These are phyloP conservation scores for Saccharomycopsis javanensis DNA, from an alignment of 805 yeast genomes.

Conservation along the genomic window DNA sequence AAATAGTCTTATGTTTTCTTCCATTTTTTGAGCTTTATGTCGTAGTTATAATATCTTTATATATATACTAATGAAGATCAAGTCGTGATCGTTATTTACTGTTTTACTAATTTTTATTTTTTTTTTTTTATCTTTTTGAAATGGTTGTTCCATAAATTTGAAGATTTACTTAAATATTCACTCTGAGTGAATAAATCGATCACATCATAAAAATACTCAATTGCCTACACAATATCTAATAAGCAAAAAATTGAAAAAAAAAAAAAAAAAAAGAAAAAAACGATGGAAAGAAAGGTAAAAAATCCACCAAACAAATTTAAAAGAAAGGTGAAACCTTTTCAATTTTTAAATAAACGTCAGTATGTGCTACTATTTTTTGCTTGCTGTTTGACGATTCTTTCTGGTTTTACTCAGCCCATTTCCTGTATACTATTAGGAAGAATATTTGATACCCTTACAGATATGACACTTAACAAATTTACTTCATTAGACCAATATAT, in stretches of 20 bases:
- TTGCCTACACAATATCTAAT: no score
- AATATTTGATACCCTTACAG: slow-evolving; percentile 40
- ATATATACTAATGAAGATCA: no score
- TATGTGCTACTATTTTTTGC: neutral
- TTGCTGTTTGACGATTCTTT: slow-evolving; percentile 30
- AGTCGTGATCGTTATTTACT: no score
- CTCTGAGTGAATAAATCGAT: no score
- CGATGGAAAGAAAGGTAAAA: neutral
- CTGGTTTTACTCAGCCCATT: slow-evolving; percentile 52
- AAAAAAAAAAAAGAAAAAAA: neutral
- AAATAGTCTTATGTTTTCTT: no score
- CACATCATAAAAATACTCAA: no score
- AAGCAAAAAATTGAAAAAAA: neutral
- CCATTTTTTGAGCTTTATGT: no score
- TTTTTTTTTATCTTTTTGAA: no score
- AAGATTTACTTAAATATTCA: no score
- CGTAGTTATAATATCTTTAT: no score
- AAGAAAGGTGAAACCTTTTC: neutral
- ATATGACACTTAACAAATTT: slow-evolving; percentile 28
- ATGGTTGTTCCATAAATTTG: no score
- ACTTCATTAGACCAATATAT: slow-evolving; percentile 27
- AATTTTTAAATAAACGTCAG: neutral
- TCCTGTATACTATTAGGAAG: slow-evolving; percentile 59
- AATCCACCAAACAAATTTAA: neutral
- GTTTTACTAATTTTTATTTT: no score